Evolutionary conservation across 2,329 filamentous ascomycete genomes (phyloP), one percentile per base, ranked within the genome.

Genomic region (Botrytis byssoidea): DNA sequence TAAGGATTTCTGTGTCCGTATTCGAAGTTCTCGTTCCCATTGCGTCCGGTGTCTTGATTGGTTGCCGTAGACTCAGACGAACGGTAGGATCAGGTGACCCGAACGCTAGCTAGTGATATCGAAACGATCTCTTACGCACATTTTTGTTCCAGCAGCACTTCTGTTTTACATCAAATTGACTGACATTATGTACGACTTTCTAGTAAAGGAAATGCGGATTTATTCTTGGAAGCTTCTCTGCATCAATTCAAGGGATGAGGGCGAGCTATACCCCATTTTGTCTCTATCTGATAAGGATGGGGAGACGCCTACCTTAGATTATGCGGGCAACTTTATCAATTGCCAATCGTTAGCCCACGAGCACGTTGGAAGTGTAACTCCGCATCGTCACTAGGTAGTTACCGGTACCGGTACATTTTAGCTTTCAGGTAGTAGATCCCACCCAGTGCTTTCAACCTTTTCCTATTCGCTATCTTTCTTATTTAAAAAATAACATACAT

Each of bases 341-440:
- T 42, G 48, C 66, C 66, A 69, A 57, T 69, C 66, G 48, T 59
- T 69, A 57, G 66, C 51, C 66, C 48, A 57, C 66, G 48, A 57
- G 55, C 29, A 25, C n/a, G 6, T 57, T 57, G 51, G 16, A 46
- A 22, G 44, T 66, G 29, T 25, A 48, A 57, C 48, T 57, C 48
- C 35, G 48, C 48, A 32, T 6, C 18, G 61, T 65, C 32, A 22
- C 46, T 48, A 48, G 46, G 46, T 48, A 46, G 61, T 10, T 57
- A 42, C n/a, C 66, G n/a, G 46, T 42, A 42, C 51, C 66, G 48
- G 65, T 42, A 32, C 37, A 51, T 55, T n/a, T 42, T 22, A 68
- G 14, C n/a, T 29, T 29, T 29, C 8, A 14, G 51, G 12, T 57
- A 29, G 14, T 57, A 57, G n/a, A 57, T 57, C n/a, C 37, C 29